Evolutionary conservation across 345 rosid species (phyloP), one percentile per base, ranked within the genome.

Genomic region (Lagerstroemia speciosa): DNA sequence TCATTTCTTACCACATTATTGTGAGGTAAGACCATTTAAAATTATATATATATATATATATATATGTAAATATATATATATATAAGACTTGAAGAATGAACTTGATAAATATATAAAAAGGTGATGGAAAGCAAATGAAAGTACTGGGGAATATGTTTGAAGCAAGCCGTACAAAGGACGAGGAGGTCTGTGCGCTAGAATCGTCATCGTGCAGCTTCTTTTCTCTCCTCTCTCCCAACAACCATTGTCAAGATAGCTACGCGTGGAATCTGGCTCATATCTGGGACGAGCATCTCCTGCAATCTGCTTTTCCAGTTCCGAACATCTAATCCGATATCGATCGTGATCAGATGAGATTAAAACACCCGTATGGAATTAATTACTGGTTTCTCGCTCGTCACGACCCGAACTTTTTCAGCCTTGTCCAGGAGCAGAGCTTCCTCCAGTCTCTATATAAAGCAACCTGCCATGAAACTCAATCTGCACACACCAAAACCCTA

Each of bases 261-360:
- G 22, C 26, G 31, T 55, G 30, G 61, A 55, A 24, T 55, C 61
- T 55, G 31, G 24, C 61, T 71, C 72, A 80, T 73, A 80, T 70
- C 70, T 68, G 43, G 40, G 2, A 17, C 33, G 79, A 77, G 80
- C 60, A 67, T 29, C 48, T 43, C 43, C 48, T 9, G 7, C 31
- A 3, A 8, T 29, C 29, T 19, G 4, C 7, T 45, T 38, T 41
- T 24, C 61, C 8, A 36, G n/a, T n/a, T 2, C 2, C 2, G 33
- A 58, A 34, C 63, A 58, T 58, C 63, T 58, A 9, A 58, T 58
- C 63, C 63, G n/a, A n/a, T n/a, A n/a, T n/a, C n/a, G n/a, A n/a
- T n/a, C n/a, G n/a, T n/a, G n/a, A n/a, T n/a, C n/a, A n/a, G n/a
- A n/a, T n/a, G n/a, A n/a, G n/a, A n/a, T n/a, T n/a, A n/a, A n/a